Evolutionary conservation across 1,284 basidiomycete genomes (phyloP).

Genomic region (Neolentinus lepideus): DNA sequence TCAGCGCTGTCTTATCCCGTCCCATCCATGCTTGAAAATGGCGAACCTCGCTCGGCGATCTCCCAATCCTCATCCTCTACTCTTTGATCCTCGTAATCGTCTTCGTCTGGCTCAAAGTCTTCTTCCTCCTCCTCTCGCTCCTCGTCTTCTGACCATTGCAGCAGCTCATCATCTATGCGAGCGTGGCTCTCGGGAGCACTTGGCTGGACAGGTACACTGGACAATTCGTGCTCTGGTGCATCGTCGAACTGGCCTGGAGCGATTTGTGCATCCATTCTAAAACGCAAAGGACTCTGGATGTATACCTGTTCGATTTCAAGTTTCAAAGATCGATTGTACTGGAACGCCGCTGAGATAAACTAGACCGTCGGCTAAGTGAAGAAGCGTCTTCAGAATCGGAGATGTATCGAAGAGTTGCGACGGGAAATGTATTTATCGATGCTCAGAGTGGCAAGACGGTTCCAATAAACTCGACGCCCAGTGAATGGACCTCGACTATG

Average conservation of each 20-base stretch:
- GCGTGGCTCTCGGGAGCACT: background rate
- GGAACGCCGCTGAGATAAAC: background rate
- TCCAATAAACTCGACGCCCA: no score
- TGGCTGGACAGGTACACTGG: background rate
- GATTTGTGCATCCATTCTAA: slow-evolving; percentile 13
- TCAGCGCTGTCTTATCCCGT: no score
- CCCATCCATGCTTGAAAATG: no score
- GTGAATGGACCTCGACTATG: no score
- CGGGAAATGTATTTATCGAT: background rate
- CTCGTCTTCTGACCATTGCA: slow-evolving; percentile 30
- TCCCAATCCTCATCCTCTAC: slow-evolving; percentile 93
- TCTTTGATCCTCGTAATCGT: slow-evolving; percentile 45
- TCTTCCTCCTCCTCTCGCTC: slow-evolving; percentile 30
- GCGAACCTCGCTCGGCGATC: slow-evolving; percentile 65
- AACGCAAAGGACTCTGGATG: background rate
- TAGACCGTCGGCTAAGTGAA: background rate
- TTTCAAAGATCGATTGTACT: background rate
- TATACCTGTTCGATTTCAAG: background rate
- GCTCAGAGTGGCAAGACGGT: no score
- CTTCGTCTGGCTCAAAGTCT: slow-evolving; percentile 29
- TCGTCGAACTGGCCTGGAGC: slow-evolving; percentile 49
- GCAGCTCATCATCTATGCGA: slow-evolving; percentile 36
- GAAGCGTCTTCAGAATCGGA: background rate
- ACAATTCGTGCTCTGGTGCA: slow-evolving; percentile 20
- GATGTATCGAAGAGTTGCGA: background rate